Percentiles rank a stretch among this genome's conserved stretches.
phyloP scores from a whole-genome alignment of 2,329 filamentous ascomycete species.

The Calonectria multiphialidica region DNA sequence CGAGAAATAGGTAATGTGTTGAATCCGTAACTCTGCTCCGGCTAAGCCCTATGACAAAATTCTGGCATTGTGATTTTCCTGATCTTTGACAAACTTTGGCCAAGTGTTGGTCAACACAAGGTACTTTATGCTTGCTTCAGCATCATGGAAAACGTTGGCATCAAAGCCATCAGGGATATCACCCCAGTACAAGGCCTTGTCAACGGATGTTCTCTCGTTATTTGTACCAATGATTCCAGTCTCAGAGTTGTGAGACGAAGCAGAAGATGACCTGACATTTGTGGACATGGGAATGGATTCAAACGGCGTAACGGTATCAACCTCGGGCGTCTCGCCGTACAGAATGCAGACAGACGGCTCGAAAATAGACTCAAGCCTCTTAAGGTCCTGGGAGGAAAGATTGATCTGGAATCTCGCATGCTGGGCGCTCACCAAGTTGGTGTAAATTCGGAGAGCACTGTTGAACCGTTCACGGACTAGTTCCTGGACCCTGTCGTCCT shows the following conservation, averaged over 20 bases:
- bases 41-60: too few species aligned
- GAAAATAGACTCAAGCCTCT: slow-evolving; percentile 68
- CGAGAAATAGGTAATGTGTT: too few species aligned
- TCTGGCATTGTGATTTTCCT: too few species aligned
- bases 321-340: slow-evolving; percentile 52
- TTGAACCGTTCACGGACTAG: slow-evolving; percentile 66
- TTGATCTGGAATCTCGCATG: slow-evolving; percentile 75
- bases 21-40: too few species aligned
- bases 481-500: slow-evolving; percentile 40
- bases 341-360: slow-evolving; percentile 63
- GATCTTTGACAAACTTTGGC: slow-evolving; percentile 67
- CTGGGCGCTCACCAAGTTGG: slow-evolving; percentile 40
- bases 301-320: slow-evolving; percentile 60
- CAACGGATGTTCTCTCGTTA: slow-evolving; percentile 34
- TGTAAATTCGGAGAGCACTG: slow-evolving; percentile 61
- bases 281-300: slow-evolving; percentile 44
- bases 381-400: slow-evolving; percentile 68
- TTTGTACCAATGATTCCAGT: slow-evolving; percentile 35
- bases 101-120: slow-evolving; percentile 78
- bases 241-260: slow-evolving; percentile 37
- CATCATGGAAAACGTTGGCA: slow-evolving; percentile 69
- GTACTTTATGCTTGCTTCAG: slow-evolving; percentile 73
- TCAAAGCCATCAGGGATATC: slow-evolving; percentile 64
- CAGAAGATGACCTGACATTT: slow-evolving; percentile 32
- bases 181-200: slow-evolving; percentile 51